Evolutionary conservation across 2,329 filamentous ascomycete genomes (phyloP), one percentile per base, ranked within the genome.

Genomic region (Aspergillus sp.): DNA sequence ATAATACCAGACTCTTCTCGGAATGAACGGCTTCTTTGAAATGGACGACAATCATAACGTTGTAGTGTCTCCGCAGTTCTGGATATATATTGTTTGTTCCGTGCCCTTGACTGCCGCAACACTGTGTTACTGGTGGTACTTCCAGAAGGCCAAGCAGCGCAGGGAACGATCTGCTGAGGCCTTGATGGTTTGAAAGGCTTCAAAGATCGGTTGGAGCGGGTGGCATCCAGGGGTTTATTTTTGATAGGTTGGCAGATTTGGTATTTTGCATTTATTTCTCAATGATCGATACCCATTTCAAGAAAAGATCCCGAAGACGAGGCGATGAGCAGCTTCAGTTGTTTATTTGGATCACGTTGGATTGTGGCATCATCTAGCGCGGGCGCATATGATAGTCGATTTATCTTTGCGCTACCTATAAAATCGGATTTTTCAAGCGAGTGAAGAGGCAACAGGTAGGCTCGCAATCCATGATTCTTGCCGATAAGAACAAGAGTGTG

Each of bases 21-120:
- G 75, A 2, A 77, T 76, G 74, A 76, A 76, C 61, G 73, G 53
- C 3, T 67, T 77, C 50, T 77, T 76, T 47, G 68, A 67, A 20
- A 63, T 74, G 58, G 68, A 76, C 34, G 52, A 67, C 1, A 70
- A 63, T 5, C 61, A 61, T 12, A 53, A 63, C 4, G 67, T 76
- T 11, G 58, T 73, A n/a, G 65, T 66, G 4, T 72, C 71, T 3
- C 62, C 68, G 8, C 72, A 71, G 63, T 66, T 77, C 20, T 77
- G 75, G 75, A 77, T 77, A 54, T 77, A 71, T 38, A 42, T 75
- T 7, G 57, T 72, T 3, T 63, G 64, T 24, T 64, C 75, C 0
- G 60, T 64, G 5, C 41, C 66, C 2, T 60, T 77, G 6, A 76
- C 73, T 0, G 62, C 59, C 1, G 55, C 65, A 6, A 76, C 74